Conservation (phyloP, 2,329 filamentous ascomycete species). For the Pseudogymnoascus sp. region DNA sequence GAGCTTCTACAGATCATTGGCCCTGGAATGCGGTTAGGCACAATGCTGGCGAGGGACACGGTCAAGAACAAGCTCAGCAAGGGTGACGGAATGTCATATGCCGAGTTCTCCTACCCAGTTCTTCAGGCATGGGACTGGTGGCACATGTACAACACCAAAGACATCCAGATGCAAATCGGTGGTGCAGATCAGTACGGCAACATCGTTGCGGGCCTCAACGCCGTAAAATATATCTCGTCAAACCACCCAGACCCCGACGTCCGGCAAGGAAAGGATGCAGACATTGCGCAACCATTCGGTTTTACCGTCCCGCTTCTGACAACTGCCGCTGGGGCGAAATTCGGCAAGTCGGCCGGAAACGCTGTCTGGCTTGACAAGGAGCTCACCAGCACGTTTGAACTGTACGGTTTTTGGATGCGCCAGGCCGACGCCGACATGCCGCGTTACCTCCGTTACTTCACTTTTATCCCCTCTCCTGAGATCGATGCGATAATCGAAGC, state of each 20-base stretch:
- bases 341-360: conserved; percentile 91
- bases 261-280: conserved; percentile 35
- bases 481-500: conserved; percentile 60
- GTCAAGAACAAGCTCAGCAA: conserved; percentile 77
- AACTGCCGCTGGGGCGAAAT: conserved; percentile 76
- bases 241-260: conserved; percentile 41
- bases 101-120: conserved; percentile 87
- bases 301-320: conserved; percentile 88
- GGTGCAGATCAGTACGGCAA: conserved; percentile 96
- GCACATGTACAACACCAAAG: conserved; percentile 63
- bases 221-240: conserved; percentile 65
- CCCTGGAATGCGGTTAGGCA: conserved; percentile 64
- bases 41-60: conserved; percentile 82
- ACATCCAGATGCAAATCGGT: conserved; percentile 79
- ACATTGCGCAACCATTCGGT: conserved; percentile 51
- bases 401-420: conserved; percentile 85
- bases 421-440: conserved; percentile 75
- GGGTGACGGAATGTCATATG: conserved; percentile 86
- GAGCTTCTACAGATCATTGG: conserved; percentile 72
- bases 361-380: conserved; percentile 83
- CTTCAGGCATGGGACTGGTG: conserved; percentile 97
- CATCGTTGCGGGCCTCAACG: conserved; percentile 82
- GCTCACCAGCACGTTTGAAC: conserved; percentile 72
- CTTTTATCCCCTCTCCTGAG: conserved; percentile 66
- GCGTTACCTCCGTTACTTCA: conserved; percentile 77